Percentiles rank a stretch among this genome's conserved stretches.
These are phyloP conservation scores for Diaporthe citriasiana DNA, from an alignment of 2,329 filamentous ascomycete species.

Conservation along the genomic window DNA sequence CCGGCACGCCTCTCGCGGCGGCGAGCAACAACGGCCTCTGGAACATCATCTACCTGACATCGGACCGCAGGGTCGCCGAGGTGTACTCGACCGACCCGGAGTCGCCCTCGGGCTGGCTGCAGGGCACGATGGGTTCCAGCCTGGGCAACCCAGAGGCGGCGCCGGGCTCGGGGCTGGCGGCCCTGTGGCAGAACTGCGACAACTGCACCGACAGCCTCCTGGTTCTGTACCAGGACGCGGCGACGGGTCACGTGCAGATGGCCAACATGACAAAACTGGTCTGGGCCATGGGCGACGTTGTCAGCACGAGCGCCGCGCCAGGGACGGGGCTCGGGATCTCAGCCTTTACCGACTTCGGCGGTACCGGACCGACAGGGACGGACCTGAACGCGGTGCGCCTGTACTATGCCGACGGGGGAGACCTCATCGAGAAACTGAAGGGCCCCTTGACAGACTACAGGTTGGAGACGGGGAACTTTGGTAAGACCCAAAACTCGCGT, in stretches of 20 bases:
- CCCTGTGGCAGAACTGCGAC: slow-evolving; percentile 42
- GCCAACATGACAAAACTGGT: slow-evolving; percentile 38
- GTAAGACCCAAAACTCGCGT: neutral
- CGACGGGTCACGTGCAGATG: slow-evolving; percentile 31
- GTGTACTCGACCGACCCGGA: slow-evolving; percentile 36
- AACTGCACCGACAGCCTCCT: slow-evolving; percentile 42
- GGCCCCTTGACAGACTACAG: slow-evolving; percentile 32
- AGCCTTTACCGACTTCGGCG: slow-evolving; percentile 38
- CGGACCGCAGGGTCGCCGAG: slow-evolving; percentile 38
- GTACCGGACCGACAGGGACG: slow-evolving; percentile 13
- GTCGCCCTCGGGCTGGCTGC: slow-evolving; percentile 26
- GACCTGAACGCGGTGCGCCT: slow-evolving; percentile 38
- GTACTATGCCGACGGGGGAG: slow-evolving; percentile 32
- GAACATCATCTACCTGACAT: slow-evolving; percentile 41
- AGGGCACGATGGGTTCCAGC: slow-evolving; percentile 30
- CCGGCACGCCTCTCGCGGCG: slow-evolving; percentile 39
- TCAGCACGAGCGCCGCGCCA: slow-evolving; percentile 34
- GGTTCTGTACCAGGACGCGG: slow-evolving; percentile 40
- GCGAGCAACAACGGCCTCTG: slow-evolving; percentile 41
- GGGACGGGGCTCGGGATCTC: slow-evolving; percentile 39
- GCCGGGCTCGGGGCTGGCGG: slow-evolving; percentile 36
- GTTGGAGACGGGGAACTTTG: slow-evolving; percentile 37
- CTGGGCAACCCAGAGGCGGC: slow-evolving; percentile 27
- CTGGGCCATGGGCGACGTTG: slow-evolving; percentile 28
- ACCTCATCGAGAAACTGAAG: slow-evolving; percentile 38